These are phyloP conservation scores for Clarireedia hainanense DNA, from an alignment of 2,329 filamentous ascomycete species.

Conservation along the genomic window DNA sequence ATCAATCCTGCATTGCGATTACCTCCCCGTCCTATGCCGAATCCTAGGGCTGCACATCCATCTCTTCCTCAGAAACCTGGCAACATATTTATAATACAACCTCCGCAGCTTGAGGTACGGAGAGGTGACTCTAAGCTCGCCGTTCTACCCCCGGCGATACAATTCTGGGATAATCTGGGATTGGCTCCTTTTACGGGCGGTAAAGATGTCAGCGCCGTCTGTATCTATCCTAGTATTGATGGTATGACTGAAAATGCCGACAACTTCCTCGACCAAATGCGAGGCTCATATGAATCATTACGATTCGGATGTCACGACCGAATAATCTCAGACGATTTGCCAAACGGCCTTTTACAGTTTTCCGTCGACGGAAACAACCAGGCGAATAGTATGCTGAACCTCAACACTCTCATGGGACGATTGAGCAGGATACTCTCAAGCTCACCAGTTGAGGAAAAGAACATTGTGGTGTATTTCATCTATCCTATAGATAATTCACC, in stretches of 20 bases:
- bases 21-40: conserved; percentile 25
- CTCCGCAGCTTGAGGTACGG: conserved; percentile 65
- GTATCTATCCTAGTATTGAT: conserved; percentile 59
- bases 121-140: conserved; percentile 63
- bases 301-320: conserved; percentile 59
- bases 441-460: conserved; percentile 35
- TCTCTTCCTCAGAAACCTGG: conserved; percentile 34
- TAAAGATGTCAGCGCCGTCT: conserved; percentile 65
- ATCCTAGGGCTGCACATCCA: conserved; percentile 16
- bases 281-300: conserved; percentile 64
- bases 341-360: conserved; percentile 25
- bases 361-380: conserved; percentile 30
- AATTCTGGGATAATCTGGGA: conserved; percentile 77
- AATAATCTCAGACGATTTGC: conserved; percentile 32
- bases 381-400: conserved; percentile 23
- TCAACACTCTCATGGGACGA: conserved; percentile 15
- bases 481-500: conserved; percentile 57
- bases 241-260: conserved; percentile 53
- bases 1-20: conserved; percentile 44
- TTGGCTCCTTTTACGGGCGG: conserved; percentile 61
- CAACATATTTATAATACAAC: conserved; percentile 53
- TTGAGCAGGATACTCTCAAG: conserved; percentile 27
- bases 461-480: conserved; percentile 69
- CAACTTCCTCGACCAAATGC: conserved; percentile 59
- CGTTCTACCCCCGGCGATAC: conserved; percentile 63